Base-by-base conservation (phyloP, 2,329 filamentous ascomycete species). In the Domatiomyces globalis region DNA sequence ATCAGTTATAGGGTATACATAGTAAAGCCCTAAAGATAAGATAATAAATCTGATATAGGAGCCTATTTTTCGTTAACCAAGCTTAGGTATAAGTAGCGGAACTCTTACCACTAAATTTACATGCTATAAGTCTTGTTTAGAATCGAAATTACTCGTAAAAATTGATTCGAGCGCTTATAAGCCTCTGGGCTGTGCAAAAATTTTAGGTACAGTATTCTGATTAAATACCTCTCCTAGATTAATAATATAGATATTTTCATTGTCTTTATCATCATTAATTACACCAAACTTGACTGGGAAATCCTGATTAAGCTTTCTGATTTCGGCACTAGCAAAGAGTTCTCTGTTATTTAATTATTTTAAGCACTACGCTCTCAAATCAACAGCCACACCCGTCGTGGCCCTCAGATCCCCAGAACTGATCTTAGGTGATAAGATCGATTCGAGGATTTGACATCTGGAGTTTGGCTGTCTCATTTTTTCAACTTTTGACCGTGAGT, bases 391-490 rank as follows among this genome's bases (percentile, higher is more conserved):
- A 55, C 63, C 63, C 6, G 50, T n/a, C n/a, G n/a, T 60, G 36
- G 51, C 45, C 43, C 61, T 66, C 29, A 55, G 55, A 29, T 63
- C 58, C 12, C 65, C 60, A 4, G 64, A 67, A 53, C 58, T 62
- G 1, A 63, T 67, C 52, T 61, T 66, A 43, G 60, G 58, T 1
- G 54, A 63, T 22, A 19, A 7, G 5, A 64, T 68, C 59, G 58
- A 61, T 53, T 60, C 55, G 46, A 56, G 59, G 1, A 63, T 67
- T n/a, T 49, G 64, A 68, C 22, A 57, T 67, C 36, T 68, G 62
- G 66, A 62, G 58, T 49, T 63, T 42, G 33, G 33, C 52, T 66
- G 63, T 46, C 55, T 66, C n/a, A 18, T n/a, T 65, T 22, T 65
- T 62, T 52, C 63, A 65, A 54, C 56, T 65, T 39, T 52, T 66